Percentiles rank a stretch among this genome's conserved stretches.
phyloP scores from a whole-genome alignment of 805 yeast species.

The Ogataea pignaliae region DNA sequence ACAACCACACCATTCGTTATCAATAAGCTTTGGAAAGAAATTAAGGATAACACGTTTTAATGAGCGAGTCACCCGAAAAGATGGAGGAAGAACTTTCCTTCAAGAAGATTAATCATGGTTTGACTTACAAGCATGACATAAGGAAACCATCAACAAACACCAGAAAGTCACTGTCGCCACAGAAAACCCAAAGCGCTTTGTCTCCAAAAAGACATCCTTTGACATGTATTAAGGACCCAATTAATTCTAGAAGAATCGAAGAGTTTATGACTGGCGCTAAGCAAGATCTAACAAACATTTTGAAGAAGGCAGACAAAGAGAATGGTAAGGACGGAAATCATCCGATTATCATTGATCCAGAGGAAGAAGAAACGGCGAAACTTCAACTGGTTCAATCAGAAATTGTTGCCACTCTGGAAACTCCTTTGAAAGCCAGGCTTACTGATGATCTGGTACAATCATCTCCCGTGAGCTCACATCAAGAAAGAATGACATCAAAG shows the following conservation, averaged over 20 bases:
- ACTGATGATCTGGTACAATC: conserved; percentile 14
- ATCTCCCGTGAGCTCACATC: conserved; percentile 22
- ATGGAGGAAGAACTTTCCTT: conserved; percentile 1
- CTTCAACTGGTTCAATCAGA: background rate
- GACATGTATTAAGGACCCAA: conserved; percentile 19
- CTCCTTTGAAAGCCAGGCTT: conserved; percentile 9
- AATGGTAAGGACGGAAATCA: conserved; percentile 4
- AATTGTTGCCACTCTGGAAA: conserved; percentile 2
- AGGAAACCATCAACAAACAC: conserved; percentile 13
- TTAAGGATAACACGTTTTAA: too few relatives aligned
- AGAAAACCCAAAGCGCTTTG: conserved; percentile 11
- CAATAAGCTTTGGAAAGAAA: too few relatives aligned
- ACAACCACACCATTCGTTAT: too few relatives aligned
- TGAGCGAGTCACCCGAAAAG: background rate
- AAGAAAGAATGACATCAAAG: conserved; percentile 12
- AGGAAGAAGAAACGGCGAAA: background rate
- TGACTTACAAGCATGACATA: conserved; percentile 34
- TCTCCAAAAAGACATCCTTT: conserved; percentile 20
- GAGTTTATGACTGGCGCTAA: conserved; percentile 17
- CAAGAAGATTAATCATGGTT: conserved; percentile 43
- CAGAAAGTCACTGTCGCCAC: conserved; percentile 23
- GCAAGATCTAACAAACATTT: conserved; percentile 20
- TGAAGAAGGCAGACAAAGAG: conserved; percentile 18
- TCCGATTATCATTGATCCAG: background rate
- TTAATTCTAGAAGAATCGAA: conserved; percentile 12